A percentile compares a stretch with the other conserved stretches of the same genome.
phyloP scores from a whole-genome alignment of 768 basidiomycete genomes.

The Panaeolus cyanescens region DNA sequence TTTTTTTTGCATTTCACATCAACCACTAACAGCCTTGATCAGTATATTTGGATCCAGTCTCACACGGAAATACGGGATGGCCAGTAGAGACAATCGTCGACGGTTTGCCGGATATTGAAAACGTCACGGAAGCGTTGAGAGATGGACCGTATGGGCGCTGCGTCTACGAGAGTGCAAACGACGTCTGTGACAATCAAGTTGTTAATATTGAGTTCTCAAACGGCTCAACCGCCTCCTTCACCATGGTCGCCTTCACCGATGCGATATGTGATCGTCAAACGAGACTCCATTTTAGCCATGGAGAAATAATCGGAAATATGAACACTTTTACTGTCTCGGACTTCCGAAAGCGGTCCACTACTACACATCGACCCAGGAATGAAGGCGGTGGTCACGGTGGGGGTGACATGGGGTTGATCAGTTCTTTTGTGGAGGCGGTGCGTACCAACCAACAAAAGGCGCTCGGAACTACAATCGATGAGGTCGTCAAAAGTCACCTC shows the following conservation, averaged over 20 bases:
- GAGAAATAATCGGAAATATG: slow-evolving; percentile 92
- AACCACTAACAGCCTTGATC: background rate
- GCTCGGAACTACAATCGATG: slow-evolving; percentile 66
- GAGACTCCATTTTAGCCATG: slow-evolving; percentile 82
- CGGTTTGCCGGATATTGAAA: slow-evolving; percentile 86
- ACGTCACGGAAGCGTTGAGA: slow-evolving; percentile 70
- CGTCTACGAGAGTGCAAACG: slow-evolving; percentile 83
- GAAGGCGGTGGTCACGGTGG: slow-evolving; percentile 83
- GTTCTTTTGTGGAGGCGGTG: slow-evolving; percentile 77
- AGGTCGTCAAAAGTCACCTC: slow-evolving; percentile 77
- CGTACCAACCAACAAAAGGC: slow-evolving; percentile 58
- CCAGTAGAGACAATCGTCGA: slow-evolving; percentile 73
- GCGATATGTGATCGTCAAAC: slow-evolving; percentile 82
- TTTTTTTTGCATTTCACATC: background rate
- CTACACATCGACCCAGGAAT: slow-evolving; percentile 45
- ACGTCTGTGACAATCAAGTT: slow-evolving; percentile 90
- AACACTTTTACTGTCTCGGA: slow-evolving; percentile 71
- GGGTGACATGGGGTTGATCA: slow-evolving; percentile 78
- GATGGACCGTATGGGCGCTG: slow-evolving; percentile 77
- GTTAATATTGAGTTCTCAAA: slow-evolving; percentile 87
- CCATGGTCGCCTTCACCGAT: slow-evolving; percentile 87
- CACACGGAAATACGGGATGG: slow-evolving; percentile 57
- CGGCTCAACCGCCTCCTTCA: slow-evolving; percentile 82
- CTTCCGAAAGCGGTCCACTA: slow-evolving; percentile 60
- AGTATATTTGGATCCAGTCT: slow-evolving; percentile 85